phyloP scores from a whole-genome alignment of 169 alveolate species.

The Cardiosporidium cionae region DNA sequence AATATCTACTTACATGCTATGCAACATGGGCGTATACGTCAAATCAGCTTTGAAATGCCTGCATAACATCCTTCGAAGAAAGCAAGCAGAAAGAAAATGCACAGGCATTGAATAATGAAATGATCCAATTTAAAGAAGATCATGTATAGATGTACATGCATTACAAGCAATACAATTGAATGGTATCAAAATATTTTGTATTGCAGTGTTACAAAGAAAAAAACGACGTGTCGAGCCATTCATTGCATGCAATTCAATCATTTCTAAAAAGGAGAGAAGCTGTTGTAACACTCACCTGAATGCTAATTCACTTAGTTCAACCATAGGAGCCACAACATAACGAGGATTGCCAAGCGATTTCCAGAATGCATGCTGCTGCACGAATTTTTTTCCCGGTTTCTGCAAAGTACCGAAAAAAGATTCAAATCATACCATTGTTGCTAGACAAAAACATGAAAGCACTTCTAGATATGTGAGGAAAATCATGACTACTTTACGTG shows the following conservation, averaged over 20 bases:
- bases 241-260: not conserved
- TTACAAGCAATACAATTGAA: not conserved
- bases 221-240: not conserved
- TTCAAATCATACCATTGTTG: too few species aligned
- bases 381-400: too few species aligned
- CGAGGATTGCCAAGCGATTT: slow-evolving; percentile 12
- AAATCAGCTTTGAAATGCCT: slow-evolving; percentile 8
- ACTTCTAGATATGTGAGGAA: too few species aligned
- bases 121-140: too few species aligned
- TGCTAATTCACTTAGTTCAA: slow-evolving; percentile 32
- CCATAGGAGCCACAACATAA: slow-evolving; percentile 34
- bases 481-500: too few species aligned
- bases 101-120: not conserved
- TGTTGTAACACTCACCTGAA: slow-evolving; percentile 2
- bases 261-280: not conserved
- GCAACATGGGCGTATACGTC: slow-evolving; percentile 32
- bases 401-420: too few species aligned
- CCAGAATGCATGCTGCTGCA: too few species aligned
- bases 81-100: not conserved
- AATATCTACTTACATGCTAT: not conserved
- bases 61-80: slow-evolving; percentile 2
- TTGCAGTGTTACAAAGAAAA: not conserved
- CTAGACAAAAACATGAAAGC: too few species aligned
- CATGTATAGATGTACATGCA: not conserved
- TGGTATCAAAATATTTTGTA: not conserved